Percentiles rank a stretch among this genome's conserved stretches.
phyloP scores from a whole-genome alignment of 257 asterid genomes.

The Solanum commersonii region DNA sequence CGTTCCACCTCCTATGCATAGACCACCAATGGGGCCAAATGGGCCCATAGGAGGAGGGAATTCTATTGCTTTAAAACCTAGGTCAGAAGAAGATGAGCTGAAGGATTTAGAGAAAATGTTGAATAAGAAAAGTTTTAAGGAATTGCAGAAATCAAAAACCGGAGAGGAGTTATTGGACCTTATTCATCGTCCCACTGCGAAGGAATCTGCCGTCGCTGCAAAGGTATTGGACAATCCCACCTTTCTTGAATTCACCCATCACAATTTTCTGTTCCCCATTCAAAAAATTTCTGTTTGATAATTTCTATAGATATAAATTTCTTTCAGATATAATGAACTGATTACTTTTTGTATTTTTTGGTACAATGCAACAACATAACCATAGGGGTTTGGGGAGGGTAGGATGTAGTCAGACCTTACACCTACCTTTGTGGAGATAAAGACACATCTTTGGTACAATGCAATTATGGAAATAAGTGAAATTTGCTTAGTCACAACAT shows the following conservation, averaged over 20 bases:
- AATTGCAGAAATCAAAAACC: constrained; percentile 82
- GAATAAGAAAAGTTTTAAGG: constrained; percentile 82
- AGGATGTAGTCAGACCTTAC: background rate
- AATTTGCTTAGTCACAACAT: background rate
- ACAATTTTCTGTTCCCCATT: background rate
- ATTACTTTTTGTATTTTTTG: background rate
- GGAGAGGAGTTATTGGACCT: constrained; percentile 98
- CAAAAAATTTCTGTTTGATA: background rate
- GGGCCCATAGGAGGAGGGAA: constrained; percentile 26
- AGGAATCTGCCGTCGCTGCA: constrained; percentile 84
- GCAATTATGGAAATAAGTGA: background rate
- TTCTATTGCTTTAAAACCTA: constrained; percentile 55
- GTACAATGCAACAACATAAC: background rate
- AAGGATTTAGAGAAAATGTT: constrained; percentile 86
- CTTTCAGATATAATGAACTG: background rate
- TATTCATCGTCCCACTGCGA: constrained; percentile 92
- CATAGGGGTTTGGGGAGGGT: background rate
- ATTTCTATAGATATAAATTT: background rate
- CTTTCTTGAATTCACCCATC: background rate
- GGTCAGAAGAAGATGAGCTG: constrained; percentile 89
- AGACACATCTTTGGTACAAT: background rate
- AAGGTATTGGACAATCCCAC: constrained; percentile 33
- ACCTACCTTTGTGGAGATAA: background rate
- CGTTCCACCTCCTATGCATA: constrained; percentile 83
- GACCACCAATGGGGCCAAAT: constrained; percentile 34